Base-by-base conservation (phyloP, 192 early-diverging fungal species). In the Mortierella claussenii region DNA sequence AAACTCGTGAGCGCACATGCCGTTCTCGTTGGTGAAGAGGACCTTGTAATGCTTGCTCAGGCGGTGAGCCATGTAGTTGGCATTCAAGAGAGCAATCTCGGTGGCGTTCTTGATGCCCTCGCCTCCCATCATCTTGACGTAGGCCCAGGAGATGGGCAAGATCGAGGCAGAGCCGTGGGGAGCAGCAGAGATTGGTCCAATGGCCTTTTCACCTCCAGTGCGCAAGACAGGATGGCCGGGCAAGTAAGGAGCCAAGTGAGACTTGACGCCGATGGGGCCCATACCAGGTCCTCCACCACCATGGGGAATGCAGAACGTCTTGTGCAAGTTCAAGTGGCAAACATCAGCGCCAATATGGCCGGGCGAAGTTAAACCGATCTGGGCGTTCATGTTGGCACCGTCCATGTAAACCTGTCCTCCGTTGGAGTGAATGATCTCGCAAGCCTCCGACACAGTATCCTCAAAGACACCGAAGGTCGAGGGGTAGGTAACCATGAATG, bases 401-500 rank as follows among this genome's bases (percentile, higher is more conserved):
- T 99, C 98, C 94, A 99, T 96, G 82, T 99, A 99, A 18, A 98
- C 96, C 81, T 97, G 98, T 28, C 98, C 98, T 65, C 98, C 96
- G 69, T 93, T 74, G n/a, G 81, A 68, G 79, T 99, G 98, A 42
- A 99, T 89, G 68, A 99, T 91, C 42, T 96, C 82, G 79, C 95
- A 97, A 13, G 94, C 96, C 34, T 94, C 88, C 60, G 86, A 61
- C 32, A 98, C 92, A 52, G 87, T 90, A 36, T 92, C 89, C 86
- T 99, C 98, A 79, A 99, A 99, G 64, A 97, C 95, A 69, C 98
- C 98, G 82, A 93, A 99, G 18, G 98, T 99, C 52, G 96, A 98
- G 34, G 98, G 98, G 63, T 99, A 99, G 6, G 98, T 99, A 74
- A 99, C 96, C 98, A 99, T 99, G 62, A 95, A 90, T 12, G 95